These are phyloP conservation scores for Rhodotorula glutinis DNA, from an alignment of 1,284 basidiomycete genomes.

Conservation along the genomic window DNA sequence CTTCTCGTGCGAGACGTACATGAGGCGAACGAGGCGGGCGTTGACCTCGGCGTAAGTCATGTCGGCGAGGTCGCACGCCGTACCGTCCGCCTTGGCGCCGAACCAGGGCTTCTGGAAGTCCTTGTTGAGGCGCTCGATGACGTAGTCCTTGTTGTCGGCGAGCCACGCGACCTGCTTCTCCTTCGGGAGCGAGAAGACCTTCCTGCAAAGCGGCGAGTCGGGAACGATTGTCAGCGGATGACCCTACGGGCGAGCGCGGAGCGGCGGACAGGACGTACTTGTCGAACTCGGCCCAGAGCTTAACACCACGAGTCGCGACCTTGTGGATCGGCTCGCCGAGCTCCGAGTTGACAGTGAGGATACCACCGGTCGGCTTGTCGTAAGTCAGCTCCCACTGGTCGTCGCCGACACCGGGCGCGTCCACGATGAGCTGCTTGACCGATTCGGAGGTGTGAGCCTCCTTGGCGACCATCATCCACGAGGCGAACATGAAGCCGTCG, in stretches of 20 bases:
- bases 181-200: constrained; percentile 88
- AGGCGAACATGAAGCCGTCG: constrained; percentile 93
- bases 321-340: constrained; percentile 99
- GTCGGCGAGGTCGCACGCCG: constrained; percentile 77
- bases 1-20: constrained; percentile 86
- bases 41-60: constrained; percentile 99
- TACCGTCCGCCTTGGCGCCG: constrained; percentile 86
- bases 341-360: constrained; percentile 95
- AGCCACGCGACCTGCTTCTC: constrained; percentile 92
- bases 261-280: constrained; percentile 50
- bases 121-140: constrained; percentile 87
- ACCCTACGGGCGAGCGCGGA: background rate
- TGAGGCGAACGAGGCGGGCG: constrained; percentile 82
- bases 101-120: constrained; percentile 86
- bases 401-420: constrained; percentile 88
- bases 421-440: constrained; percentile 95
- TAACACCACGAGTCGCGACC: constrained; percentile 92
- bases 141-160: constrained; percentile 76
- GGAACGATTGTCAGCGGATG: background rate
- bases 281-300: constrained; percentile 98
- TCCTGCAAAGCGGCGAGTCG: constrained; percentile 45
- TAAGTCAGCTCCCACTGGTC: constrained; percentile 93
- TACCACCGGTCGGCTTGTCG: constrained; percentile 87
- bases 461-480: constrained; percentile 96
- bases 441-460: constrained; percentile 91